These are phyloP conservation scores for Citrus mangshanensis DNA, from an alignment of 345 rosid species.

Conservation along the genomic window DNA sequence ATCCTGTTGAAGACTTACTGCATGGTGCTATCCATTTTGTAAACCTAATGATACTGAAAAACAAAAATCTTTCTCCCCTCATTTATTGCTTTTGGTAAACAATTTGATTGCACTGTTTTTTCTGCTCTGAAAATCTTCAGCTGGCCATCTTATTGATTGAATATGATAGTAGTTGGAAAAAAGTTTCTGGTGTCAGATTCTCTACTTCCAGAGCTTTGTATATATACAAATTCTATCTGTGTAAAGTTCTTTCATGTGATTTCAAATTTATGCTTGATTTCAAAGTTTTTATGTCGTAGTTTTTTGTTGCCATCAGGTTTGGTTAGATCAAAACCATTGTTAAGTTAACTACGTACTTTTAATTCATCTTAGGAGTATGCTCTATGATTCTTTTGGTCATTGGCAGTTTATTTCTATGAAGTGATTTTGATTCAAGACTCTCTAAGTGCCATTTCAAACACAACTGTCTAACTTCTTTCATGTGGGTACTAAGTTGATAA, in stretches of 20 bases:
- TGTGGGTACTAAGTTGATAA: neutral
- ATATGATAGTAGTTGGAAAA: neutral
- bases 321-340: neutral
- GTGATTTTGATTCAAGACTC: neutral
- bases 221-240: neutral
- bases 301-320: neutral
- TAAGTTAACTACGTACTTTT: neutral
- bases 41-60: neutral
- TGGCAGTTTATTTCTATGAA: neutral
- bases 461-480: neutral
- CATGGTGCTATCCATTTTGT: conserved; percentile 2
- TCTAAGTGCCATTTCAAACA: neutral
- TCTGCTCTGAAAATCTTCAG: neutral
- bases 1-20: conserved; percentile 1
- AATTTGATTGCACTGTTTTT: neutral
- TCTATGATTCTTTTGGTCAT: neutral
- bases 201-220: neutral
- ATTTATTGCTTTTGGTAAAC: neutral
- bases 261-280: neutral
- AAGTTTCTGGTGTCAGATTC: neutral
- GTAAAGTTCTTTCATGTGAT: neutral
- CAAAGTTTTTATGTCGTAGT: neutral
- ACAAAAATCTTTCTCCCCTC: conserved; percentile 4
- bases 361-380: neutral
- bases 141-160: neutral